A percentile compares a stretch with the other conserved stretches of the same genome.
Conservation (phyloP, 163 green algal species). For the Scenedesmus sp. region DNA sequence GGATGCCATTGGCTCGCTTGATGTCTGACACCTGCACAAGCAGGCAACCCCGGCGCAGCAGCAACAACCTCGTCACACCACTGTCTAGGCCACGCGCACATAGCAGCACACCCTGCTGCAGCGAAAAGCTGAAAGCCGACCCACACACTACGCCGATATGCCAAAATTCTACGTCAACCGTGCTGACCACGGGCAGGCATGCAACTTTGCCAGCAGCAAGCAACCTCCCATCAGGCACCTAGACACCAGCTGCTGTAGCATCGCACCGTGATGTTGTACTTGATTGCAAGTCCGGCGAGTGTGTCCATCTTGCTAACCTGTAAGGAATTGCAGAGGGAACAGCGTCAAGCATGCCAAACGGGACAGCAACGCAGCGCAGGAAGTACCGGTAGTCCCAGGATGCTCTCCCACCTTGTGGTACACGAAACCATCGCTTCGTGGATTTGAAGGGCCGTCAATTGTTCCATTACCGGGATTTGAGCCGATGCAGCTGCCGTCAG, state of each 20-base stretch:
- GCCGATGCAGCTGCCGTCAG: slow-evolving; percentile 1
- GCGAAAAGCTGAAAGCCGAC: neutral
- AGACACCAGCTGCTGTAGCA: slow-evolving; percentile 14
- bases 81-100: neutral
- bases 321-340: neutral
- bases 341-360: neutral
- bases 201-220: neutral
- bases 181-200: neutral
- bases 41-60: neutral
- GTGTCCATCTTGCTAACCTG: slow-evolving; percentile 88
- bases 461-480: neutral
- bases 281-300: slow-evolving; percentile 85
- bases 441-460: neutral
- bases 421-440: slow-evolving; percentile 17
- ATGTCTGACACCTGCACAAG: slow-evolving; percentile 85
- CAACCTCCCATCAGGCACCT: neutral
- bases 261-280: slow-evolving; percentile 84
- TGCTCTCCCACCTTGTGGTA: slow-evolving; percentile 32
- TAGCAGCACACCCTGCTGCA: neutral
- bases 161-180: neutral
- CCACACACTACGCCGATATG: neutral
- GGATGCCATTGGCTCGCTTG: slow-evolving; percentile 86
- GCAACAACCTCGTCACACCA: neutral
- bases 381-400: neutral
- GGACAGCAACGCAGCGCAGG: slow-evolving; percentile 44